These are phyloP conservation scores for Westerdykella ornata DNA, from an alignment of 2,329 filamentous ascomycete species.

Conservation along the genomic window DNA sequence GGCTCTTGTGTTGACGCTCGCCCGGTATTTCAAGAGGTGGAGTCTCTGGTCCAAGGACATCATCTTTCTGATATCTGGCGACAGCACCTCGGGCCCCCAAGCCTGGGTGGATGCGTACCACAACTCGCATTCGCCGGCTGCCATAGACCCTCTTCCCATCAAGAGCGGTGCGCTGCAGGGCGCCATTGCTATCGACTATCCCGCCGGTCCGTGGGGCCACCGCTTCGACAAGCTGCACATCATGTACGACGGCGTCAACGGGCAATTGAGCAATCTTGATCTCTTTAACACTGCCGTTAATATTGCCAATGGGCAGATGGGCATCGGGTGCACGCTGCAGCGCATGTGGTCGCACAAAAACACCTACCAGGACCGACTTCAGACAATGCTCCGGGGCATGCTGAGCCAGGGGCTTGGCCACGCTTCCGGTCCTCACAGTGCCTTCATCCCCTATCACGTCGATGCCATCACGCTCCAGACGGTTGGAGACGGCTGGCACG, in stretches of 20 bases:
- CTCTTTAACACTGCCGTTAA: conserved; percentile 88
- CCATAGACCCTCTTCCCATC: conserved; percentile 69
- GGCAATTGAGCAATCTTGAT: conserved; percentile 90
- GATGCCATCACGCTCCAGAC: conserved; percentile 92
- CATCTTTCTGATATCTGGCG: conserved; percentile 80
- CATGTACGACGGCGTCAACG: conserved; percentile 91
- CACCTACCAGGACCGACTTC: conserved; percentile 71
- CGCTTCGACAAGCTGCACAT: conserved; percentile 85
- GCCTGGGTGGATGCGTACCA: conserved; percentile 99
- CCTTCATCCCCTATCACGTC: conserved; percentile 95
- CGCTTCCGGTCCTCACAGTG: conserved; percentile 84
- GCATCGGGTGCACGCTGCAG: conserved; percentile 75
- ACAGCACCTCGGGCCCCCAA: conserved; percentile 83
- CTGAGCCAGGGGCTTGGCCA: conserved; percentile 83
- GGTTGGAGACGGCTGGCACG: conserved; percentile 87
- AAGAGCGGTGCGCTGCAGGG: conserved; percentile 93
- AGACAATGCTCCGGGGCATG: conserved; percentile 89
- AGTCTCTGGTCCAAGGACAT: conserved; percentile 99
- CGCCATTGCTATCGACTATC: conserved; percentile 88
- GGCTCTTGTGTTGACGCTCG: conserved; percentile 75
- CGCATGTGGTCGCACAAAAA: conserved; percentile 74
- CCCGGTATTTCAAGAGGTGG: conserved; percentile 95
- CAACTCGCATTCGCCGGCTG: conserved; percentile 67
- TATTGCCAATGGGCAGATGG: conserved; percentile 88
- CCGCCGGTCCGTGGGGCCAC: conserved; percentile 59